Conservation (phyloP, 1,284 basidiomycete species). For the Ceratobasidium sp. region DNA sequence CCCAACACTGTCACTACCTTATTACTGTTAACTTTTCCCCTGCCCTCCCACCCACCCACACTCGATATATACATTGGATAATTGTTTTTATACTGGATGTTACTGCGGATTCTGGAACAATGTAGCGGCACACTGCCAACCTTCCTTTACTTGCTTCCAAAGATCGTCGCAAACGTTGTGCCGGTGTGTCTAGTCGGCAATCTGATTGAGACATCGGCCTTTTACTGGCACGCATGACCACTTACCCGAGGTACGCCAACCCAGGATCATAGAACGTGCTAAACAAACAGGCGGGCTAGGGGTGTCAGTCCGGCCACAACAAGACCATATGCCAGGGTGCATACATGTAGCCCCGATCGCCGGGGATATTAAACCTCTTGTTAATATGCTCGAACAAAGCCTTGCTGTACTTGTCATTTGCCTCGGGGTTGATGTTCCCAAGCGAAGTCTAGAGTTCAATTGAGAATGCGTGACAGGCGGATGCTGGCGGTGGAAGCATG, state of each 20-base stretch:
- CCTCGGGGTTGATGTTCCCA: conserved; percentile 63
- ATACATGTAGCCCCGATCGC: conserved; percentile 68
- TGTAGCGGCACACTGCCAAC: conserved; percentile 29
- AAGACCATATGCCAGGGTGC: conserved; percentile 46
- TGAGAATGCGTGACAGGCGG: neutral
- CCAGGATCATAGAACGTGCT: conserved; percentile 71
- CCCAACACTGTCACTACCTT: conserved; percentile 41
- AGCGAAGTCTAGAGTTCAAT: conserved; percentile 62
- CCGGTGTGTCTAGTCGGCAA: conserved; percentile 56
- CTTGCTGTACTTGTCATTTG: conserved; percentile 66
- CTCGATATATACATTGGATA: conserved; percentile 26
- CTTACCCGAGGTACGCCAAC: conserved; percentile 65
- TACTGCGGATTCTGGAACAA: conserved; percentile 27
- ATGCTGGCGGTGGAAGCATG: neutral
- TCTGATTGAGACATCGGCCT: conserved; percentile 21
- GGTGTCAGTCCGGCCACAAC: neutral
- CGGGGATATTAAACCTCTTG: conserved; percentile 62
- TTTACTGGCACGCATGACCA: conserved; percentile 36
- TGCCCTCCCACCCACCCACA: conserved; percentile 16
- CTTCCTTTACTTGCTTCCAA: conserved; percentile 51
- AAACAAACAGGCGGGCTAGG: conserved; percentile 13
- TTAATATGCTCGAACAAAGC: conserved; percentile 65
- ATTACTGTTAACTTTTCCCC: conserved; percentile 22
- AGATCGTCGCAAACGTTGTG: conserved; percentile 64
- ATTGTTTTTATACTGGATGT: conserved; percentile 29